Base-by-base conservation (phyloP, 2,329 filamentous ascomycete species). In the Onygenales sp. region DNA sequence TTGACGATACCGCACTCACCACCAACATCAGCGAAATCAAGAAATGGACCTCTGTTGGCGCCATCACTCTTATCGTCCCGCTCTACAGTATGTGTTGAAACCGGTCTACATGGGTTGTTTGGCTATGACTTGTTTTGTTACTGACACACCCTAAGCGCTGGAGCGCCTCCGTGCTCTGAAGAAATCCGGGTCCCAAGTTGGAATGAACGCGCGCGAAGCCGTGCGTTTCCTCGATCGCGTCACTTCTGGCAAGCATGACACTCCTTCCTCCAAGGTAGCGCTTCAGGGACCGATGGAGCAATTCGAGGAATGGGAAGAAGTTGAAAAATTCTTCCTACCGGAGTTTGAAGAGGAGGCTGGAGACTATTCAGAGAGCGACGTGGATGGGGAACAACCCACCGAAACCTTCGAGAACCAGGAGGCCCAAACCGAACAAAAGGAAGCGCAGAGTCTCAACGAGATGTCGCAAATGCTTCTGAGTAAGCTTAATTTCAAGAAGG, bases 1-100 rank as follows among this genome's bases (percentile, higher is more conserved):
- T 77, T 57, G 76, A 79, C 62, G 76, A 77, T 59, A 77, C 75
- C 49, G 74, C 74, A 47, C 63, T 79, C 53, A 75, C 74, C 46
- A 74, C 74, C 50, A 77, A 75, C 56, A 75, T 79, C 57, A 73
- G 72, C 53, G 75, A 77, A 61, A 74, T 79, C 56, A 78, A 78
- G 63, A 70, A 70, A 63, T 78, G 75, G 73, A 74, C 75, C 49
- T 68, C 71, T 31, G 71, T 75, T 52, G 74, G 75, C 34, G 68
- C 70, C 39, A 72, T 78, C 51, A 74, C 70, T 56, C 69, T 79
- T 40, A 70, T 77, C 52, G 74, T 79, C 52, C 76, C 76, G 52
- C 68, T 77, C 37, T 76, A 76, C 65, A 77, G 76, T 78, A 69
- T 56, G 67, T 62, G n/a, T 31, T 50, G 27, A 31, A 10, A 42